phyloP scores from a whole-genome alignment of 1,284 basidiomycete species.

The Coniferiporia sulphurascens region DNA sequence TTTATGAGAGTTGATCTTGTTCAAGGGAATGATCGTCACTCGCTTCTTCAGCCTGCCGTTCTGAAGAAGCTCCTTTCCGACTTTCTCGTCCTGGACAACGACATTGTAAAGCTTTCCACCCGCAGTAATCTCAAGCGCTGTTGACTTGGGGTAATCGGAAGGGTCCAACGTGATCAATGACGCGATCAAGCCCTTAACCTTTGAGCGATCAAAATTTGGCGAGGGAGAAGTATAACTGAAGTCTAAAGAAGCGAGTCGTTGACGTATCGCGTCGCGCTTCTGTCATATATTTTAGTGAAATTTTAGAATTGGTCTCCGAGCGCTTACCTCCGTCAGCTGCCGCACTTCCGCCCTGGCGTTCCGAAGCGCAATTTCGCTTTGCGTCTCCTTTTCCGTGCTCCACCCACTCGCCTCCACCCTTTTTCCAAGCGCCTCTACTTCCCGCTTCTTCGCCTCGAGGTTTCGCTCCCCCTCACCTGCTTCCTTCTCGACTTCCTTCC shows the following conservation, averaged over 20 bases:
- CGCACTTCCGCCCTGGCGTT: conserved; percentile 56
- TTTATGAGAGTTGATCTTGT: conserved; percentile 78
- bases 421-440: conserved; percentile 54
- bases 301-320: background rate
- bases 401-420: conserved; percentile 68
- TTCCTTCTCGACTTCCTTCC: conserved; percentile 85
- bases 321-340: conserved; percentile 59
- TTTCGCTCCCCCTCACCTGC: conserved; percentile 72
- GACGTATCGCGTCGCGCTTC: conserved; percentile 71
- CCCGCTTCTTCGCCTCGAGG: conserved; percentile 55
- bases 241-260: conserved; percentile 68
- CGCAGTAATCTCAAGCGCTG: conserved; percentile 91
- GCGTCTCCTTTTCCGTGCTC: conserved; percentile 73
- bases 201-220: conserved; percentile 79
- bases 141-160: conserved; percentile 73
- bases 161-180: conserved; percentile 74
- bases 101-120: conserved; percentile 93
- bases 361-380: conserved; percentile 53
- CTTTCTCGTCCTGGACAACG: conserved; percentile 86
- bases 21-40: conserved; percentile 92
- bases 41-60: conserved; percentile 84
- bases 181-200: conserved; percentile 94
- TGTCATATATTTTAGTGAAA: conserved; percentile 28
- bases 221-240: conserved; percentile 82
- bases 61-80: conserved; percentile 83